Conservation (phyloP, 345 rosid species). For the Linum tenue region DNA sequence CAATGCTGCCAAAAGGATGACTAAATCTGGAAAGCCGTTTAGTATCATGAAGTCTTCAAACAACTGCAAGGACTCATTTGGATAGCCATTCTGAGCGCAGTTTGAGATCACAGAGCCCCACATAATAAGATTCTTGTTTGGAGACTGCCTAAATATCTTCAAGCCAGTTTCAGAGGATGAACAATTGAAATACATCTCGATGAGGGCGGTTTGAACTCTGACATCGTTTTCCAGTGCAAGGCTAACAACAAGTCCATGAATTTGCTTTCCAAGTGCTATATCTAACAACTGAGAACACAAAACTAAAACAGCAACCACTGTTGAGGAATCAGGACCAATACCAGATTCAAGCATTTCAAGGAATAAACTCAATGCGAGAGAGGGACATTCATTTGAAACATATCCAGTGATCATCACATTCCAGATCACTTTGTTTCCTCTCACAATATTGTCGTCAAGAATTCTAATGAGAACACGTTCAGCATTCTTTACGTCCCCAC, state of each 20-base stretch:
- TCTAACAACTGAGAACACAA: conserved; percentile 24
- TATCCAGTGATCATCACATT: conserved; percentile 40
- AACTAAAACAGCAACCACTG: conserved; percentile 29
- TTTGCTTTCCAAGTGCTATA: conserved; percentile 23
- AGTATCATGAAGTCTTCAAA: conserved; percentile 23
- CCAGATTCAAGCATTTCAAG: conserved; percentile 29
- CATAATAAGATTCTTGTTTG: conserved; percentile 21
- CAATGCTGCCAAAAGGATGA: conserved; percentile 30
- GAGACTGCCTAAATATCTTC: conserved; percentile 26
- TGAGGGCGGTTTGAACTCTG: conserved; percentile 31
- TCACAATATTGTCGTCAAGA: conserved; percentile 11
- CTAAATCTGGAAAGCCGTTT: conserved; percentile 29
- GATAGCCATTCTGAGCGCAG: conserved; percentile 22
- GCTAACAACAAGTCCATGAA: conserved; percentile 24
- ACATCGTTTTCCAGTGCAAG: conserved; percentile 28
- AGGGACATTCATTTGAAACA: conserved; percentile 22
- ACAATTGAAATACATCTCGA: conserved; percentile 36
- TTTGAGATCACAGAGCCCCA: conserved; percentile 37
- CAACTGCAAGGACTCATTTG: conserved; percentile 24
- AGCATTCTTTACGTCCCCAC: conserved; percentile 27
- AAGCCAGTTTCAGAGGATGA: conserved; percentile 28
- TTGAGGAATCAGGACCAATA: conserved; percentile 29
- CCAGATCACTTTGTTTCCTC: conserved; percentile 30
- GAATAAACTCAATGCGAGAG: conserved; percentile 24
- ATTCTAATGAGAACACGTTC: conserved; percentile 21